Evolutionary conservation across 305 asterid genomes (phyloP), one percentile per base, ranked within the genome.

Genomic region (Fraxinus xanthoxyloides): DNA sequence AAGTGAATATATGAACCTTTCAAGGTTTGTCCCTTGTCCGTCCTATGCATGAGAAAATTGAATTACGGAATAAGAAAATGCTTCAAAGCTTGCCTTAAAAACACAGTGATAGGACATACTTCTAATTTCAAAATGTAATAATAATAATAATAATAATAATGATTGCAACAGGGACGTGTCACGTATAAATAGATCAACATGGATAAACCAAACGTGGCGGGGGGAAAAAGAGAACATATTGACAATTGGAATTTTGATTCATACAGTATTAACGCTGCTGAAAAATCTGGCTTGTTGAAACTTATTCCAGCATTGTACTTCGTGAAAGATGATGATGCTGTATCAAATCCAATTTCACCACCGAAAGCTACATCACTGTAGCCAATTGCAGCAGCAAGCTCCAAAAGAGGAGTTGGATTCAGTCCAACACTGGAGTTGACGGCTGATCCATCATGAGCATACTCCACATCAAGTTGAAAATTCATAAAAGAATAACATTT

Each of bases 281-380:
- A 90, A 85, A 91, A 92, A 86, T 93, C 97, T 2, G 93, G 90
- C 78, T 86, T 86, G 92, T 85, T 93, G 89, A 90, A 91, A 88
- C 97, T 90, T 77, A 94, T 80, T 65, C 98, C 98, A 65, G 92
- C 94, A 84, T 90, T 89, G 90, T 82, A 94, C 86, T 92, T 94
- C 61, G 92, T 90, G 86, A 94, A 89, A 77, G 98, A 89, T 6
- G 95, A 91, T 75, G 95, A 87, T 26, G 97, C 85, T 9, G 95
- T 88, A 83, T 94, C 93, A 40, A 94, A 94, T 78, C 91, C 92
- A 43, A 92, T 77, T 87, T 93, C 95, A 76, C 95, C 97, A 34
- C 98, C 97, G 77, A 93, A 80, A 69, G 95, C 87, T 59, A 91
- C 74, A 77, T 90, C 90, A 81, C 86, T 89, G 77, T 86, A 87